Evolutionary conservation across 768 basidiomycete species (phyloP), one percentile per base, ranked within the genome.

Genomic region (Leccinum subgranulosum): DNA sequence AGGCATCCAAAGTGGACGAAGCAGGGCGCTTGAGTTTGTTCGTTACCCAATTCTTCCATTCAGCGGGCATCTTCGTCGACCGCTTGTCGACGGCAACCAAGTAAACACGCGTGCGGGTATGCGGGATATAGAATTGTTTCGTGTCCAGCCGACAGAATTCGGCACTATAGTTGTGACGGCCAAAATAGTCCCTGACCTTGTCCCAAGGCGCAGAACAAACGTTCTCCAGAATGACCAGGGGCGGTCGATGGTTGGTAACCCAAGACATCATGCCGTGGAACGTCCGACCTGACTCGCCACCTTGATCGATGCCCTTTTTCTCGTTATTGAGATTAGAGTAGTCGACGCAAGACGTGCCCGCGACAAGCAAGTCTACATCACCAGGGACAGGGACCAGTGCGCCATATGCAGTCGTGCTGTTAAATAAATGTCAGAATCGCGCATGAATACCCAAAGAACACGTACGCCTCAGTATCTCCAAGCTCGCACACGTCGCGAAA

Each of bases 401-500:
- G 4, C 95, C 95, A 69, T 98, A 98, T 0, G 94, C 95, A 0
- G 94, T 98, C 56, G 92, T 86, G 21, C 94, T 96, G 53, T 33
- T 23, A 52, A 63, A 19, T 58, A 17, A 58, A 52, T 34, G 54
- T 55, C 45, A 60, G 25, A 57, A 49, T 9, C 48, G 10, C 2
- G 9, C 11, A 15, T 28, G 5, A 28, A 25, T 3, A 19, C 4
- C 46, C 5, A 6, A 36, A 10, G 29, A 46, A 2, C 19, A 77
- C 90, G 58, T 71, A 93, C 90, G 92, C 92, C 74, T 90, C 81
- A 46, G 76, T 72, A 21, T 85, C 81, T 6, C 89, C 90, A 17
- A 98, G 81, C 67, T 97, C 94, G 56, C 90, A 93, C 17, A 98
- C 94, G 69, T 98, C 95, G 49, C 95, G 85, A 72, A 97, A 98